phyloP scores from a whole-genome alignment of 805 yeast genomes.

The Metschnikowia kunwiensis region DNA sequence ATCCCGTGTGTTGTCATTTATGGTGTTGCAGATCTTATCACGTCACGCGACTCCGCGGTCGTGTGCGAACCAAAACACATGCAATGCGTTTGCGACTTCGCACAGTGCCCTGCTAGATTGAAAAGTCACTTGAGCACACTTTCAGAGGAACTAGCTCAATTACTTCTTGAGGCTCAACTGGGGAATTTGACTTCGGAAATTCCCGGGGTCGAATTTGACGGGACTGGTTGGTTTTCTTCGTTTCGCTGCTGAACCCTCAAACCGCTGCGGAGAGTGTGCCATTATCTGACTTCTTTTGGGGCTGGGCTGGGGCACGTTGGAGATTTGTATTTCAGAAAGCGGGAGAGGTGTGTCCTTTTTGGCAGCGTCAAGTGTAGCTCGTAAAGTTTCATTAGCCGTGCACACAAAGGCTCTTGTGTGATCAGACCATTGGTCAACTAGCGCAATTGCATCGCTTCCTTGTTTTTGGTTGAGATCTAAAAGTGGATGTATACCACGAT shows the following conservation, averaged over 20 bases:
- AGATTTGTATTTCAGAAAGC: background rate
- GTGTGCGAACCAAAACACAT: conserved; percentile 6
- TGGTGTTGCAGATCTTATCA: conserved; percentile 7
- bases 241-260: conserved; percentile 4
- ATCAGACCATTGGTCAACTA: background rate
- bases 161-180: conserved; percentile 4
- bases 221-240: conserved; percentile 13
- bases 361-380: conserved; percentile 1
- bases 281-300: background rate
- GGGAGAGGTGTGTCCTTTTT: background rate
- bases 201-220: conserved; percentile 2
- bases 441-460: background rate
- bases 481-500: background rate
- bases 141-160: background rate
- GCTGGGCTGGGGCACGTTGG: conserved; percentile 2
- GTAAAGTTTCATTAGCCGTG: conserved; percentile 1
- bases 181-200: conserved; percentile 14
- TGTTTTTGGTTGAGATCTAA: background rate
- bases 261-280: conserved; percentile 4
- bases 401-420: background rate
- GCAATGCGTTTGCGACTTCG: no score
- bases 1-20: conserved; percentile 1
- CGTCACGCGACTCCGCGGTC: conserved; percentile 6
- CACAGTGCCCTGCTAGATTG: no score
- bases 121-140: background rate